These are phyloP conservation scores for Cochlearia excelsa DNA, from an alignment of 345 rosid genomes.

Conservation along the genomic window DNA sequence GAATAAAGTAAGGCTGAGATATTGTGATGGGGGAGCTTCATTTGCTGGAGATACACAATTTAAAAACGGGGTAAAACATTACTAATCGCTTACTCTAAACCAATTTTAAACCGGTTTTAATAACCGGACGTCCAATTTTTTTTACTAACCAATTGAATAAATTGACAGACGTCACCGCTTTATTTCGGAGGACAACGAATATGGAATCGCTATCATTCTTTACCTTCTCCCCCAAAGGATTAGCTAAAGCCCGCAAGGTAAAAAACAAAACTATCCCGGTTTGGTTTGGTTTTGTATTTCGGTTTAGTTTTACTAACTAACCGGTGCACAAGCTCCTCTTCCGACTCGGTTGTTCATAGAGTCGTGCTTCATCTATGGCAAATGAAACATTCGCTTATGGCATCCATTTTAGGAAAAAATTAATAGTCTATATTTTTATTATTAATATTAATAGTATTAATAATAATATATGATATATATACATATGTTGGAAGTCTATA, in stretches of 20 bases:
- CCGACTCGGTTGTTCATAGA: background rate
- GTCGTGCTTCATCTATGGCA: conserved; percentile 44
- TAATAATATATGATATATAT: too few relatives aligned
- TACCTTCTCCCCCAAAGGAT: conserved; percentile 91
- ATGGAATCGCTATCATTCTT: conserved; percentile 76
- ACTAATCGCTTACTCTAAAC: background rate
- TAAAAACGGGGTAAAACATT: conserved; percentile 59
- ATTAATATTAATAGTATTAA: too few relatives aligned
- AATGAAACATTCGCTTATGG: too few relatives aligned
- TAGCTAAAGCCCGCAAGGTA: conserved; percentile 69
- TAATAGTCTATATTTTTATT: too few relatives aligned
- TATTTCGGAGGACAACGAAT: conserved; percentile 90
- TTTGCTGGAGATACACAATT: conserved; percentile 69
- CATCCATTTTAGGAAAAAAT: too few relatives aligned
- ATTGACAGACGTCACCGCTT: conserved; percentile 69
- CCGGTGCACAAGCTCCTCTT: background rate
- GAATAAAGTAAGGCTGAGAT: conserved; percentile 91
- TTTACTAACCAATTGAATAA: conserved; percentile 10
- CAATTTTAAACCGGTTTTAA: conserved; percentile 10
- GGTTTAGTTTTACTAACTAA: conserved; percentile 15
- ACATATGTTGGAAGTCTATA: too few relatives aligned
- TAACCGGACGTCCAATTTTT: conserved; percentile 2
- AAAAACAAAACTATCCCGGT: background rate
- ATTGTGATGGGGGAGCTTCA: conserved; percentile 88
- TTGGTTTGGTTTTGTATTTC: conserved; percentile 8